A percentile compares a stretch with the other conserved stretches of the same genome.
Evolutionary conservation across 805 yeast genomes (phyloP).

Genomic region (Candida fluviatilis): DNA sequence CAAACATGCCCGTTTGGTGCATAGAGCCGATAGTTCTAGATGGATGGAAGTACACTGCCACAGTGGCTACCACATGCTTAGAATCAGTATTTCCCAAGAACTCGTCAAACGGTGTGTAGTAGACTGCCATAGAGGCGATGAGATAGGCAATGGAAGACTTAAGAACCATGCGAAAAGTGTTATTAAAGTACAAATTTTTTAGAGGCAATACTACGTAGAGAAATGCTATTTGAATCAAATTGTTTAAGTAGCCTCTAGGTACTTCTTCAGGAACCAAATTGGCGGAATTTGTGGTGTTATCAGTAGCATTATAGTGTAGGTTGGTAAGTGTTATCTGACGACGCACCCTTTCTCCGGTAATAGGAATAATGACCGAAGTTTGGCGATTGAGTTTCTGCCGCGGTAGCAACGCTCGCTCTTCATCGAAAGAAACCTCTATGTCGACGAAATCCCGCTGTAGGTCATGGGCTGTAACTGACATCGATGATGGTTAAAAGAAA

Average conservation of each 20-base stretch:
- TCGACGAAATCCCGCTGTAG: background rate
- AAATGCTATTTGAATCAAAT: too few species aligned
- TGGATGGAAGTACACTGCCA: slow-evolving; percentile 82
- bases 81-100: slow-evolving; percentile 64
- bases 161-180: slow-evolving; percentile 31
- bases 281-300: background rate
- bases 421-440: background rate
- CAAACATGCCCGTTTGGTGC: slow-evolving; percentile 69
- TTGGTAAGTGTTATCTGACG: slow-evolving; percentile 23
- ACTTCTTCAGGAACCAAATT: too few species aligned
- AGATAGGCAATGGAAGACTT: slow-evolving; percentile 75
- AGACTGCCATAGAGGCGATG: slow-evolving; percentile 70
- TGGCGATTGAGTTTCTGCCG: slow-evolving; percentile 9
- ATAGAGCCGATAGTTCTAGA: slow-evolving; percentile 75
- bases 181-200: slow-evolving; percentile 10
- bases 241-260: too few species aligned
- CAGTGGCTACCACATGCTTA: slow-evolving; percentile 79
- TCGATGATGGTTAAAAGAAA: too few species aligned
- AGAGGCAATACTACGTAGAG: background rate
- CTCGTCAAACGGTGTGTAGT: slow-evolving; percentile 44
- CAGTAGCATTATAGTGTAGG: background rate
- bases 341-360: slow-evolving; percentile 36
- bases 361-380: slow-evolving; percentile 36
- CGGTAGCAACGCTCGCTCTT: background rate
- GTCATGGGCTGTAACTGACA: background rate